Evolutionary conservation across 2,329 filamentous ascomycete genomes (phyloP).

Genomic region (Scytalidium sp.): DNA sequence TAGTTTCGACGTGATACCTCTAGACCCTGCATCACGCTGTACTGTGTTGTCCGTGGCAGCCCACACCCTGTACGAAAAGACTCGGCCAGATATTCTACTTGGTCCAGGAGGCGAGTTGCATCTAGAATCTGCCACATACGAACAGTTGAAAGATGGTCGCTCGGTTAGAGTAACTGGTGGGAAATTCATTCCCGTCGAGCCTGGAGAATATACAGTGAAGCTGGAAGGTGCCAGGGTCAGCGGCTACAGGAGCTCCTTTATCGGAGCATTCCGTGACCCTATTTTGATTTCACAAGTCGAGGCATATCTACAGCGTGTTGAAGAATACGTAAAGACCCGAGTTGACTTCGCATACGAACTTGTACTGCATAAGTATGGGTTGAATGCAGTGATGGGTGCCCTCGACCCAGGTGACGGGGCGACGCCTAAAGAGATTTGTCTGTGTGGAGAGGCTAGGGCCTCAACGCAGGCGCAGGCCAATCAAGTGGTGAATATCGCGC

Average conservation of each 20-base stretch:
- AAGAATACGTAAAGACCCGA: conserved; percentile 22
- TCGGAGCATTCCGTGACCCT: conserved; percentile 44
- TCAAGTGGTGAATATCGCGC: conserved; percentile 37
- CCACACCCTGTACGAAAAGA: conserved; percentile 53
- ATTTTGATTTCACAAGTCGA: conserved; percentile 42
- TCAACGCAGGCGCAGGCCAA: conserved; percentile 41
- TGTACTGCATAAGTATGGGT: conserved; percentile 42
- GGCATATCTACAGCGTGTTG: conserved; percentile 29
- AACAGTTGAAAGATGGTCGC: conserved; percentile 34
- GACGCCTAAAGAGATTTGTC: conserved; percentile 41
- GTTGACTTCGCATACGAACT: conserved; percentile 1
- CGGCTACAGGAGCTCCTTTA: conserved; percentile 42
- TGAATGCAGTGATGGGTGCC: conserved; percentile 31
- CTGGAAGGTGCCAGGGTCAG: conserved; percentile 41
- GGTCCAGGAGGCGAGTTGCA: conserved; percentile 47
- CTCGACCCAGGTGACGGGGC: conserved; percentile 22
- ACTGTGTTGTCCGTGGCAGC: conserved; percentile 47
- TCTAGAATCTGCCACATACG: conserved; percentile 37
- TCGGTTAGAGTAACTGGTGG: conserved; percentile 38
- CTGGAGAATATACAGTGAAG: conserved; percentile 47
- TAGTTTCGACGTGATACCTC: conserved; percentile 43
- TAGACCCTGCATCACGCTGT: conserved; percentile 36
- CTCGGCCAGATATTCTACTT: conserved; percentile 42
- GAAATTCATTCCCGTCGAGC: no score
- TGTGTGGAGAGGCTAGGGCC: conserved; percentile 44